Base-by-base conservation (phyloP, 2,329 filamentous ascomycete species). In the Beauveria sp. region DNA sequence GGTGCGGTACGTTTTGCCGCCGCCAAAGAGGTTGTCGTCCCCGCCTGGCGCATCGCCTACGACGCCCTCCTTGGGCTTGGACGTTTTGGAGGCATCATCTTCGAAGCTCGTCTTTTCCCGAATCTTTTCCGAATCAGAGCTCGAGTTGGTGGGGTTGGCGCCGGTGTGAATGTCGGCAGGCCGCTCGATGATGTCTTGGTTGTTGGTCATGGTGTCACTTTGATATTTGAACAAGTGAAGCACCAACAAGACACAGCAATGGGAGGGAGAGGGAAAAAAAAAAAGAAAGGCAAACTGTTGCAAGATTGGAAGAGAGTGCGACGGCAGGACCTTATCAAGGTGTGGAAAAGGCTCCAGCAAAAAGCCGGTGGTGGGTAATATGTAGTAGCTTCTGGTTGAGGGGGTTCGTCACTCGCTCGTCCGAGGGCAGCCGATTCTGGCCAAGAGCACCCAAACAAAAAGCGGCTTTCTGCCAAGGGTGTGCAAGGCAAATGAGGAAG, bases 1-100 rank as follows among this genome's bases (percentile, higher is more conserved):
- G 50, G 68, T 74, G 43, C 72, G 69, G 52, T 71, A 73, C 58
- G 66, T 70, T 58, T 73, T 72, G 63, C 67, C 66, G 22, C 43
- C 40, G 28, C 58, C 58, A 30, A 61, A 61, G 28, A 61, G 20
- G 51, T 61, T 61, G 51, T 61, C 51, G 34, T 61, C 50, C 22
- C 10, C 58, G 43, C 18, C 57, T 2, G 49, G 40, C 40, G 47
- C 47, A 26, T 59, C 50, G 42, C 10, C 43, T 16, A 53, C 50
- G 7, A 45, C 49, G 42, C 58, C 58, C 42, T 53, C 58, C 42
- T 60, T 18, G 26, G 50, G 49, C 58, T 60, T 43, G 49, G 57
- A 60, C 8, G 42, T 16, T 42, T 60, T 60, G 58, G 58, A 60
- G 34, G 26, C 58, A 26, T 61, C 51, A 26, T 61, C 58, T 40